A percentile compares a stretch with the other conserved stretches of the same genome.
Conservation (phyloP, 1,139 yeast genomes). For the Protomyces inouyei region DNA sequence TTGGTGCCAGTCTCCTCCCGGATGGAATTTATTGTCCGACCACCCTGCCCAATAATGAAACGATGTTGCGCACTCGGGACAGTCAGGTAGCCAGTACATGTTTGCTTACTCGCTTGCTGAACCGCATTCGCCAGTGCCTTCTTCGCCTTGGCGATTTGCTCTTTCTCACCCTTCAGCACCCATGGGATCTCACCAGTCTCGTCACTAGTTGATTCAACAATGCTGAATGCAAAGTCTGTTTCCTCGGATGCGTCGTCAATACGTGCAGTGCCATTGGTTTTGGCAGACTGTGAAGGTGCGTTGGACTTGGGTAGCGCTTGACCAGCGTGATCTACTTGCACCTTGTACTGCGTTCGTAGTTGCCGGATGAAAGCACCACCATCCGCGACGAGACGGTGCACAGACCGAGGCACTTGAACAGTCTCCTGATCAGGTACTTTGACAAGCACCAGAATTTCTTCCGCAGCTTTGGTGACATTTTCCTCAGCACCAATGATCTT, state of each 20-base stretch:
- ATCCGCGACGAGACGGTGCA: constrained; percentile 28
- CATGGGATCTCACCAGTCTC: constrained; percentile 39
- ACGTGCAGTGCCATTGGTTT: constrained; percentile 24
- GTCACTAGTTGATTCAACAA: constrained; percentile 43
- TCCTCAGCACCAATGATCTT: constrained; percentile 39
- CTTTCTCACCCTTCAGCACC: constrained; percentile 35
- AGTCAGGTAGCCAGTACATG: constrained; percentile 50
- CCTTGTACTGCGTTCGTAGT: constrained; percentile 52
- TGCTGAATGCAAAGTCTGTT: constrained; percentile 24
- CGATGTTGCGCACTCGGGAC: constrained; percentile 49
- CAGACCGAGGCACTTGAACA: constrained; percentile 28
- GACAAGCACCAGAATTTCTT: constrained; percentile 47
- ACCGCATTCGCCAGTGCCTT: constrained; percentile 37
- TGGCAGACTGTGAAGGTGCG: background rate
- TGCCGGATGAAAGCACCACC: constrained; percentile 57
- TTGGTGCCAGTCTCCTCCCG: constrained; percentile 57
- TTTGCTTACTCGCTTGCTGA: constrained; percentile 35
- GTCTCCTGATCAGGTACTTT: constrained; percentile 46
- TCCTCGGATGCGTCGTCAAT: constrained; percentile 24
- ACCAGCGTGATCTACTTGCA: constrained; percentile 61
- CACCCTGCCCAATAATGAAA: constrained; percentile 71
- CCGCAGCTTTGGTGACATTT: constrained; percentile 40
- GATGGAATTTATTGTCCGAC: constrained; percentile 59
- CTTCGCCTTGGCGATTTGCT: constrained; percentile 39
- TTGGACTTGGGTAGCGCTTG: constrained; percentile 19